Evolutionary conservation across 2,329 filamentous ascomycete genomes (phyloP).

Genomic region (Alternaria ethzedia): DNA sequence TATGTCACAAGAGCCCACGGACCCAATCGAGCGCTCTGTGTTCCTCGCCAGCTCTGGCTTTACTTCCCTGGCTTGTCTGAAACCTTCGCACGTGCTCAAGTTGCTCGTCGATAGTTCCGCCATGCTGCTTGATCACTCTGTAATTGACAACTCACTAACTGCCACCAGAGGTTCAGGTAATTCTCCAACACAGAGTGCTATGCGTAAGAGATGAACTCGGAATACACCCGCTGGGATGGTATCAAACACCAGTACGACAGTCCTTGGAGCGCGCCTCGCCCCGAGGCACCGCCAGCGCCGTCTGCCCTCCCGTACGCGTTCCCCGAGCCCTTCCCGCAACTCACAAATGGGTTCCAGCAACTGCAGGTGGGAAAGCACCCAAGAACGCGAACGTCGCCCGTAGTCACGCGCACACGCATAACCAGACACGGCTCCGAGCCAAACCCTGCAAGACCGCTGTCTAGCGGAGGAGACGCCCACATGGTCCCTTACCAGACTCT

Average conservation of each 20-base stretch:
- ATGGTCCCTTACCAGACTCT: conserved; percentile 34
- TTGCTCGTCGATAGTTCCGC: conserved; percentile 12
- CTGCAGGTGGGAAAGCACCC: conserved; percentile 35
- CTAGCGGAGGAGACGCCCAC: conserved; percentile 40
- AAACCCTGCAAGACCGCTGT: conserved; percentile 38
- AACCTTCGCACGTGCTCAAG: conserved; percentile 10
- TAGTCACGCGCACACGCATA: conserved; percentile 43
- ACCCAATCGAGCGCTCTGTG: conserved; percentile 10
- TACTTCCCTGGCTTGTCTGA: conserved; percentile 4
- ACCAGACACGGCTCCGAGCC: conserved; percentile 47
- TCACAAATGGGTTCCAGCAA: conserved; percentile 33
- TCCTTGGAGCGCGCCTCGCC: conserved; percentile 31
- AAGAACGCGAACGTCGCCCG: conserved; percentile 43
- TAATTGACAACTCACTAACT: conserved; percentile 29
- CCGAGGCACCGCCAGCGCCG: conserved; percentile 32
- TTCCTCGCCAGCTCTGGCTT: conserved; percentile 15
- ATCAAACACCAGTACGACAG: conserved; percentile 39
- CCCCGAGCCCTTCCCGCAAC: conserved; percentile 30
- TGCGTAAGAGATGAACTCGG: conserved; percentile 48
- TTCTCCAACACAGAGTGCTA: conserved; percentile 33
- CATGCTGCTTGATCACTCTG: conserved; percentile 4
- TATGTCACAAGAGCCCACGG: conserved; percentile 29
- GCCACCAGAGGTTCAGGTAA: conserved; percentile 30
- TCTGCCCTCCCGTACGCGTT: conserved; percentile 35
- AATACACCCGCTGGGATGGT: conserved; percentile 44